Conservation (phyloP, 2,329 filamentous ascomycete species). For the Aspergillus sp. region DNA sequence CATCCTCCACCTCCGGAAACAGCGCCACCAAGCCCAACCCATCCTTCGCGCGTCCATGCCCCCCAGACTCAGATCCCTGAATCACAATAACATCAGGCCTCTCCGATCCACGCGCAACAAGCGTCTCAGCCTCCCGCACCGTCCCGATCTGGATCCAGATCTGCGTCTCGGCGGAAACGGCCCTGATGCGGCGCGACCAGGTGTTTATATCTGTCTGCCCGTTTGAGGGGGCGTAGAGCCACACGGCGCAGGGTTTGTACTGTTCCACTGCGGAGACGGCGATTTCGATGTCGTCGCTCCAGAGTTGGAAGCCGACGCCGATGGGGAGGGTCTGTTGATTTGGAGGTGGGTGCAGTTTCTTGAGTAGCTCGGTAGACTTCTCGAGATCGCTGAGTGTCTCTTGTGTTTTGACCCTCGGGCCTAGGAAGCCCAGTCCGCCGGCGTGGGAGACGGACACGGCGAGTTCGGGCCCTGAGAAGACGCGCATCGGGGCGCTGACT, state of each 20-base stretch:
- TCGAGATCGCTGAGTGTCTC: slow-evolving; percentile 33
- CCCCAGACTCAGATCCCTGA: slow-evolving; percentile 57
- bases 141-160: slow-evolving; percentile 60
- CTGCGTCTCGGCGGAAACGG: slow-evolving; percentile 43
- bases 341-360: slow-evolving; percentile 5
- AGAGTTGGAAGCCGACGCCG: slow-evolving; percentile 45
- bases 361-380: slow-evolving; percentile 27
- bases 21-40: slow-evolving; percentile 53
- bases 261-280: slow-evolving; percentile 32
- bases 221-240: slow-evolving; percentile 42
- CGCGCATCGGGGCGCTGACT: slow-evolving; percentile 68
- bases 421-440: slow-evolving; percentile 57
- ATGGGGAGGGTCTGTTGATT: slow-evolving; percentile 27
- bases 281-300: slow-evolving; percentile 36
- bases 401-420: slow-evolving; percentile 53
- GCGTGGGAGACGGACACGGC: slow-evolving; percentile 61
- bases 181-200: slow-evolving; percentile 49
- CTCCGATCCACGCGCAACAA: slow-evolving; percentile 30
- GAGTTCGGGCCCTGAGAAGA: slow-evolving; percentile 59
- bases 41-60: slow-evolving; percentile 50
- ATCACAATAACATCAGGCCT: slow-evolving; percentile 55
- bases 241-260: slow-evolving; percentile 42
- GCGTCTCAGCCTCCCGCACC: slow-evolving; percentile 48
- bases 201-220: slow-evolving; percentile 35
- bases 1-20: slow-evolving; percentile 53